phyloP scores from a whole-genome alignment of 495 filamentous ascomycete genomes.

The Tuber brumale region DNA sequence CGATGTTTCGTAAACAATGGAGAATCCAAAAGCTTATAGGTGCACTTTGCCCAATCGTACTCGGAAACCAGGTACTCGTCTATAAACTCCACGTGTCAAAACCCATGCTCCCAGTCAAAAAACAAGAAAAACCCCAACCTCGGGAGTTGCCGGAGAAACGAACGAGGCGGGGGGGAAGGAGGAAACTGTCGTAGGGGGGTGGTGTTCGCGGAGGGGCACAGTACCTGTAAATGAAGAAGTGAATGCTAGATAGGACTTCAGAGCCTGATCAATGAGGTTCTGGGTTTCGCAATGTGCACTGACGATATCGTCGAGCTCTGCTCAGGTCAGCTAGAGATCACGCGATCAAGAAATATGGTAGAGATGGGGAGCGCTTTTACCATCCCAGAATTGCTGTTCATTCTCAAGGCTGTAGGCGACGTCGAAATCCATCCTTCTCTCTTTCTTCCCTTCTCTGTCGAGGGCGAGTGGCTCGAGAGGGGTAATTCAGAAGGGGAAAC shows the following conservation, averaged over 20 bases:
- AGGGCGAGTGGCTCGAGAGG: background rate
- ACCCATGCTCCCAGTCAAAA: conserved; percentile 10
- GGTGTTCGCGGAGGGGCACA: background rate
- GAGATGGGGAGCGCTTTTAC: conserved; percentile 48
- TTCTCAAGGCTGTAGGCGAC: conserved; percentile 64
- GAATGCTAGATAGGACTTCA: conserved; percentile 76
- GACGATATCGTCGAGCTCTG: conserved; percentile 78
- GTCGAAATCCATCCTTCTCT: conserved; percentile 51
- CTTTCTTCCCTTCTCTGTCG: background rate
- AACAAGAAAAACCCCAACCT: conserved; percentile 8
- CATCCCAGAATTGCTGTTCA: conserved; percentile 89
- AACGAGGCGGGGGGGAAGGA: conserved; percentile 10
- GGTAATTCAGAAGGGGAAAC: background rate
- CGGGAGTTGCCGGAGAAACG: background rate
- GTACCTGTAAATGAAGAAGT: conserved; percentile 67
- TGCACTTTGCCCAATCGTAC: conserved; percentile 76
- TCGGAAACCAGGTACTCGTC: conserved; percentile 77
- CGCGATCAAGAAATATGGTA: background rate
- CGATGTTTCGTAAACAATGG: conserved; percentile 63
- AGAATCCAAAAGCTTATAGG: conserved; percentile 71
- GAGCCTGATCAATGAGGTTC: conserved; percentile 74
- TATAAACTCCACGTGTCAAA: conserved; percentile 40
- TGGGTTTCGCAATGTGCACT: conserved; percentile 64
- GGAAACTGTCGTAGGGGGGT: conserved; percentile 8
- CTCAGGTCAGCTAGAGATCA: conserved; percentile 23